Percentiles rank a stretch among this genome's conserved stretches.
These are phyloP conservation scores for Phytophthora cryptogea DNA, from an alignment of 352 stramenopile genomes.

Conservation along the genomic window DNA sequence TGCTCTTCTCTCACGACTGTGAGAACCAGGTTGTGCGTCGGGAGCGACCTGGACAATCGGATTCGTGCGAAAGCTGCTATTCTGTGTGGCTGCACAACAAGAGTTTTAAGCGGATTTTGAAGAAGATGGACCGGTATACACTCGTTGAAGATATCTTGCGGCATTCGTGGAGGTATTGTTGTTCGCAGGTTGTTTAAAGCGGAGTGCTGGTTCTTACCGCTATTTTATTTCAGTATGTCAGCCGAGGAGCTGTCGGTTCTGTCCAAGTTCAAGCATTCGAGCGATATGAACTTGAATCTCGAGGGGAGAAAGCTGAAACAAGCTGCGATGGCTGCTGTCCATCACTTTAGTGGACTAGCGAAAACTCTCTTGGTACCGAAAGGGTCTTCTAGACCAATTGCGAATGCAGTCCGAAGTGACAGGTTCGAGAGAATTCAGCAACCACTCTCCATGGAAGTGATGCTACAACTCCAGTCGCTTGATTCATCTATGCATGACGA, in stretches of 20 bases:
- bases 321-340: conserved; percentile 52
- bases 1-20: conserved; percentile 74
- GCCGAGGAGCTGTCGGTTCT: conserved; percentile 47
- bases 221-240: conserved; percentile 31
- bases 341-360: conserved; percentile 32
- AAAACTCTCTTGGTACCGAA: conserved; percentile 8
- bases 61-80: conserved; percentile 62
- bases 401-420: conserved; percentile 10
- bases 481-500: conserved; percentile 34
- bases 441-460: conserved; percentile 35
- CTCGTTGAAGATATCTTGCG: conserved; percentile 61
- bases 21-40: conserved; percentile 61
- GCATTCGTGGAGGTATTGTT: conserved; percentile 57
- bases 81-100: conserved; percentile 63
- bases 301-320: conserved; percentile 66
- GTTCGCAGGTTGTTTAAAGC: neutral
- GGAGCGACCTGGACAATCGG: conserved; percentile 44
- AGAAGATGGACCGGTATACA: conserved; percentile 72
- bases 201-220: neutral
- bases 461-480: conserved; percentile 36
- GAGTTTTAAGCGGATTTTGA: conserved; percentile 69
- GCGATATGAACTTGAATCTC: conserved; percentile 57
- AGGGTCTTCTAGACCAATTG: conserved; percentile 1
- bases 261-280: conserved; percentile 71
- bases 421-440: conserved; percentile 28